These are phyloP conservation scores for Sclerotiophoma versabilis DNA, from an alignment of 2,329 filamentous ascomycete species.

Conservation along the genomic window DNA sequence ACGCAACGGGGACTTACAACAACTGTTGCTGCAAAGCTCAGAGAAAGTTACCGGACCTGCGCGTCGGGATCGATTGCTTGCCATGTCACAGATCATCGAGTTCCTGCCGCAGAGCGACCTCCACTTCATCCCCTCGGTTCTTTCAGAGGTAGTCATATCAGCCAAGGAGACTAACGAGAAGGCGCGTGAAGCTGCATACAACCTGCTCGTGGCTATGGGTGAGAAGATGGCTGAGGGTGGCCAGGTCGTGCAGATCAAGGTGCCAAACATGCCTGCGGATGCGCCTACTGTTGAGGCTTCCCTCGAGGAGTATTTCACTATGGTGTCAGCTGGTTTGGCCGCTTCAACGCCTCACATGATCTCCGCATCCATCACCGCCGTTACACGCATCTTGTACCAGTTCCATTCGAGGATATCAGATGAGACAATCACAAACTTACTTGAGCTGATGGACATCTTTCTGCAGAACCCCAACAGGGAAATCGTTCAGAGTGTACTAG, in stretches of 20 bases:
- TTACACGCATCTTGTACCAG: slow-evolving; percentile 92
- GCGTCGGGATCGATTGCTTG: slow-evolving; percentile 82
- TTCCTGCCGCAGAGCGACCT: slow-evolving; percentile 79
- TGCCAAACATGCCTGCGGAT: slow-evolving; percentile 84
- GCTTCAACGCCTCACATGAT: slow-evolving; percentile 97
- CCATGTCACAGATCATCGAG: slow-evolving; percentile 80
- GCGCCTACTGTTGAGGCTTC: slow-evolving; percentile 79
- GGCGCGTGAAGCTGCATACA: slow-evolving; percentile 86
- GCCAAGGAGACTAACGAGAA: slow-evolving; percentile 99
- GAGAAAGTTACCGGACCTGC: slow-evolving; percentile 89
- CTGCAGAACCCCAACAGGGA: slow-evolving; percentile 95
- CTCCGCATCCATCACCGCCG: slow-evolving; percentile 91
- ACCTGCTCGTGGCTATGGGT: slow-evolving; percentile 87
- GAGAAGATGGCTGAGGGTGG: slow-evolving; percentile 79
- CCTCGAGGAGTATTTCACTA: slow-evolving; percentile 95
- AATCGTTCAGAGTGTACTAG: slow-evolving; percentile 91
- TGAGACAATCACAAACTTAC: slow-evolving; percentile 79
- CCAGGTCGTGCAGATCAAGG: slow-evolving; percentile 82
- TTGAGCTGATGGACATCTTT: slow-evolving; percentile 95
- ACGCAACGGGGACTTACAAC: slow-evolving; percentile 79
- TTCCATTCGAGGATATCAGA: slow-evolving; percentile 76
- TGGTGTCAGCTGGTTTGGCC: slow-evolving; percentile 95
- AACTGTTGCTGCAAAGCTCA: slow-evolving; percentile 77
- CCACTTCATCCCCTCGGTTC: slow-evolving; percentile 89
- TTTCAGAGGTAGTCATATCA: slow-evolving; percentile 93